A percentile compares a stretch with the other conserved stretches of the same genome.
These are phyloP conservation scores for Nasturtium officinale DNA, from an alignment of 345 rosid species.

Conservation along the genomic window DNA sequence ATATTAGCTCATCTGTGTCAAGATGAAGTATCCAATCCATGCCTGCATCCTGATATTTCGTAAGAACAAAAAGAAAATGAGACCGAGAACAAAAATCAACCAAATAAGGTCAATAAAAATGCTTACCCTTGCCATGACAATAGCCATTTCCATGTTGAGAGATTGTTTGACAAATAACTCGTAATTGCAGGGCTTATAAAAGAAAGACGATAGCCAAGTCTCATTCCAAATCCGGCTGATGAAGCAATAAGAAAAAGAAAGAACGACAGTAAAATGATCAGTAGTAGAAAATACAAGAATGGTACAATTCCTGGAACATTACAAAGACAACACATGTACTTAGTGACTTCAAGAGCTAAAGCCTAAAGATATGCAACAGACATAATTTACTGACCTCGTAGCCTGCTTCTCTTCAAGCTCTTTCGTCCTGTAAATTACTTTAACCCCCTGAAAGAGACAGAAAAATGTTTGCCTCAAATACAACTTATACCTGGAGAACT, in stretches of 20 bases:
- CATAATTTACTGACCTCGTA: conserved; percentile 57
- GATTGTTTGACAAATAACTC: conserved; percentile 98
- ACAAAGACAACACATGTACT: background rate
- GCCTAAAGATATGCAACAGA: background rate
- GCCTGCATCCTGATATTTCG: conserved; percentile 65
- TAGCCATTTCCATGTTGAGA: conserved; percentile 99
- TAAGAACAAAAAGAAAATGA: conserved; percentile 5
- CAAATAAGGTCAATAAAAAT: conserved; percentile 23
- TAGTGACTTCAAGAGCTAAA: conserved; percentile 6
- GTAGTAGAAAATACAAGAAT: conserved; percentile 20
- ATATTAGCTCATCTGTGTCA: conserved; percentile 87
- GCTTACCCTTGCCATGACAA: conserved; percentile 98
- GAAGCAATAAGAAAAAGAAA: conserved; percentile 4
- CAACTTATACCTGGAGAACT: conserved; percentile 9
- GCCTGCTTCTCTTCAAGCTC: conserved; percentile 94
- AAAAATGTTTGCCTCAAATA: conserved; percentile 17
- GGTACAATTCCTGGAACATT: background rate
- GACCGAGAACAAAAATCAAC: conserved; percentile 13
- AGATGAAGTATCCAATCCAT: conserved; percentile 97
- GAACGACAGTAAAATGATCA: background rate
- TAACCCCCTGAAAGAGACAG: conserved; percentile 67
- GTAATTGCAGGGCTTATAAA: conserved; percentile 95
- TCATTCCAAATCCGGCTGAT: conserved; percentile 96
- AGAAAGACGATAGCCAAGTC: conserved; percentile 94
- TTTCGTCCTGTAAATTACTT: conserved; percentile 79